Percentiles rank a stretch among this genome's conserved stretches.
Conservation (phyloP, 2,329 filamentous ascomycete genomes). For the Bisporella sp. region DNA sequence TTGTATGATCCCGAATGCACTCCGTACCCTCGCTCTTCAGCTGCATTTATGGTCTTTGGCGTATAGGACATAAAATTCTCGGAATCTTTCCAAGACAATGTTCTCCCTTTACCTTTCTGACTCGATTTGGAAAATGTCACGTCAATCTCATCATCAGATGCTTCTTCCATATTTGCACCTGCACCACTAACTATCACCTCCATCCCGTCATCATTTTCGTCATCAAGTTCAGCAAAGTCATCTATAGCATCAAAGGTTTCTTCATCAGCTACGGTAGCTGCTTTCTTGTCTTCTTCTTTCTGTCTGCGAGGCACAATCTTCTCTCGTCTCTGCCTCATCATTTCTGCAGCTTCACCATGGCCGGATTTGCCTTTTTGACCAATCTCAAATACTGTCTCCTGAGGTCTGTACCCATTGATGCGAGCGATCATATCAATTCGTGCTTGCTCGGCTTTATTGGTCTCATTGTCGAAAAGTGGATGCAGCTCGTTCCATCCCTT, state of each 20-base stretch:
- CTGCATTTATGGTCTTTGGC: slow-evolving; percentile 70
- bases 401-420: slow-evolving; percentile 81
- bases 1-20: slow-evolving; percentile 71
- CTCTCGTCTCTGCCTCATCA: slow-evolving; percentile 67
- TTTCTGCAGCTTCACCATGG: slow-evolving; percentile 59
- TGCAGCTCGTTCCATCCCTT: slow-evolving; percentile 70
- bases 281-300: slow-evolving; percentile 33
- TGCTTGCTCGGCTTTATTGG: slow-evolving; percentile 58
- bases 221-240: slow-evolving; percentile 16
- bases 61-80: slow-evolving; percentile 97
- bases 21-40: slow-evolving; percentile 88
- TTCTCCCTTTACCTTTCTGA: slow-evolving; percentile 46
- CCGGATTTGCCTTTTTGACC: slow-evolving; percentile 62
- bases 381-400: slow-evolving; percentile 96
- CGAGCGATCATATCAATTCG: slow-evolving; percentile 81
- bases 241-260: slow-evolving; percentile 23
- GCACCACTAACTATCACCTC: slow-evolving; percentile 27
- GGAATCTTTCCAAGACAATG: slow-evolving; percentile 67
- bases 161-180: slow-evolving; percentile 46
- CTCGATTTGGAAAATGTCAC: slow-evolving; percentile 60
- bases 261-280: slow-evolving; percentile 22
- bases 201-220: slow-evolving; percentile 32
- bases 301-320: slow-evolving; percentile 54
- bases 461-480: slow-evolving; percentile 69
- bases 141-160: slow-evolving; percentile 57